phyloP scores from a whole-genome alignment of 2,329 filamentous ascomycete genomes.

The Hymenoscyphus fructigenus region DNA sequence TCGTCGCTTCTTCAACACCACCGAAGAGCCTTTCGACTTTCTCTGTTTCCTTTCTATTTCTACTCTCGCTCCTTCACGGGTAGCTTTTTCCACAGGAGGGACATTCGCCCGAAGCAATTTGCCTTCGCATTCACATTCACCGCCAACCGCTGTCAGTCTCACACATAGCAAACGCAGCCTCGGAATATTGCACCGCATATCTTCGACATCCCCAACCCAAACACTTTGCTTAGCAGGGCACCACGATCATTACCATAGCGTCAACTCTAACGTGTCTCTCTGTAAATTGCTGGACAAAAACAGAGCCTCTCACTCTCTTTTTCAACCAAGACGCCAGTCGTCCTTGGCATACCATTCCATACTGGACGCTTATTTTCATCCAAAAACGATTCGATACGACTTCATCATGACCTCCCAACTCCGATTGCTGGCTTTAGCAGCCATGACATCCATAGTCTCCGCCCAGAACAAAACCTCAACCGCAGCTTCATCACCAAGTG shows the following conservation, averaged over 20 bases:
- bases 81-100: neutral
- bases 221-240: neutral
- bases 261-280: slow-evolving; percentile 17
- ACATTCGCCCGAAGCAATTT: neutral
- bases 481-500: slow-evolving; percentile 13
- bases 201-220: neutral
- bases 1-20: slow-evolving; percentile 8
- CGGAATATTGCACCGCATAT: slow-evolving; percentile 2
- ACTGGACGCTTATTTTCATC: neutral
- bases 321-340: slow-evolving; percentile 14
- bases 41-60: slow-evolving; percentile 3
- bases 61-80: neutral
- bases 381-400: slow-evolving; percentile 2
- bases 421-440: slow-evolving; percentile 23
- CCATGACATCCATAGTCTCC: slow-evolving; percentile 24
- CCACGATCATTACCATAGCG: slow-evolving; percentile 14
- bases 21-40: neutral
- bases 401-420: slow-evolving; percentile 27
- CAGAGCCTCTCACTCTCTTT: slow-evolving; percentile 14
- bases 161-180: slow-evolving; percentile 4
- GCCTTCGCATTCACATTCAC: neutral
- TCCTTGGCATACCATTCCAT: neutral
- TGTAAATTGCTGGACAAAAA: slow-evolving; percentile 28
- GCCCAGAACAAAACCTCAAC: slow-evolving; percentile 16
- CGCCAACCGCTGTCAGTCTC: neutral